Evolutionary conservation across 2,329 filamentous ascomycete species (phyloP), one percentile per base, ranked within the genome.

Genomic region (Fusarium dlaminii): DNA sequence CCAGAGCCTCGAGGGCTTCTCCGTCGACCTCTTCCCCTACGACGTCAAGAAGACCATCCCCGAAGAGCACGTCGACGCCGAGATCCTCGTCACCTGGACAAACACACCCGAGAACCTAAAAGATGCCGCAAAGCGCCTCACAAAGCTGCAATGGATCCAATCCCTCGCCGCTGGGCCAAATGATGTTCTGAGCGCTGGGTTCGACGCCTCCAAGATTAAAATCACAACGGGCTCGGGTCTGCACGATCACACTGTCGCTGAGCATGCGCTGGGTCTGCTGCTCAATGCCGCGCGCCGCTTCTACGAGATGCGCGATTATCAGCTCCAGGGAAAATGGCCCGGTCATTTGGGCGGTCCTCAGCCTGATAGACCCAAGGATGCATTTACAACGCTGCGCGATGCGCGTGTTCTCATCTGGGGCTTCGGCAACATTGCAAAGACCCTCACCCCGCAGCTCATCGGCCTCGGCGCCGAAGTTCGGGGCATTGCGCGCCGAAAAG

Each of bases 351-450:
- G 90, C 66, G 90, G 90, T 0, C 84, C 89, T 13, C 88, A 90
- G 81, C 87, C 88, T 15, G 88, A 90, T 72, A 84, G 89, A 24
- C 89, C 89, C 8, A 83, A 83, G 59, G 87, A 85, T 51, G 82
- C 84, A 17, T 92, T 92, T 82, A 90, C 88, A 6, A 89, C 89
- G 14, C 84, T 92, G 73, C 85, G 88, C 43, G 88, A 88, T 68
- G 89, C 90, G 11, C 85, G 85, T 73, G 83, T 92, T 8, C 81
- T 89, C 37, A 84, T 92, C 76, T 92, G 90, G 90, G 90, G 90
- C 17, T 92, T 90, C 76, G 90, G 90, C 63, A 92, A 91, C 80
- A 92, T 92, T 59, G 90, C 89, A 37, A 90, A 91, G 84, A 84
- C 84, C 3, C 86, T 92, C 42, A 83, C 87, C 10, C 90, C 90